These are phyloP conservation scores for Lasiosphaeris hirsuta DNA, from an alignment of 495 filamentous ascomycete species.

Conservation along the genomic window DNA sequence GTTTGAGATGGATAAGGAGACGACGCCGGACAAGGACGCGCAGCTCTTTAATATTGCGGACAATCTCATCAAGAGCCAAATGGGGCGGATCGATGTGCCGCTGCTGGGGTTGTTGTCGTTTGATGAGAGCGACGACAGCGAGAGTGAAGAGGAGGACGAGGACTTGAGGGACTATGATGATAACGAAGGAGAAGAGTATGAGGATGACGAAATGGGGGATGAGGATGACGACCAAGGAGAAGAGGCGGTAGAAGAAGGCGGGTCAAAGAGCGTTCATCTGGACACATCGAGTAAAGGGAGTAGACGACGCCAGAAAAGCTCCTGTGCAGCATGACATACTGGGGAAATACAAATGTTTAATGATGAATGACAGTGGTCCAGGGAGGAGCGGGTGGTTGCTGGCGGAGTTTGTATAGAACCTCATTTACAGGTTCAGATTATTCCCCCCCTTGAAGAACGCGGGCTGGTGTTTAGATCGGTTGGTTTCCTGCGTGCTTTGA, in stretches of 20 bases:
- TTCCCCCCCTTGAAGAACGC: no score
- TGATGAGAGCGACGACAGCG: slow-evolving; percentile 34
- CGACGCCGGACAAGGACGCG: slow-evolving; percentile 26
- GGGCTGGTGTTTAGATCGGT: no score
- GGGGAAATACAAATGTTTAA: no score
- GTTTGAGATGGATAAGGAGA: slow-evolving; percentile 31
- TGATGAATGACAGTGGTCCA: neutral
- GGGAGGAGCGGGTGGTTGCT: no score
- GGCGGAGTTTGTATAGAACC: no score
- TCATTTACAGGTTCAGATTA: no score
- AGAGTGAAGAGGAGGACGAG: slow-evolving; percentile 26
- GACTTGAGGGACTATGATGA: slow-evolving; percentile 14
- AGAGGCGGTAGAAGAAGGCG: slow-evolving; percentile 11
- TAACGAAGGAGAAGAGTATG: slow-evolving; percentile 30
- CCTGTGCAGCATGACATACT: slow-evolving; percentile 16
- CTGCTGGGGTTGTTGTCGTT: slow-evolving; percentile 31
- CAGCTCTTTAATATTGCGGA: slow-evolving; percentile 31
- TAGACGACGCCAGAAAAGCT: slow-evolving; percentile 18
- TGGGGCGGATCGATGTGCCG: slow-evolving; percentile 32
- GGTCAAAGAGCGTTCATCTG: slow-evolving; percentile 19
- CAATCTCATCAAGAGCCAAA: slow-evolving; percentile 35
- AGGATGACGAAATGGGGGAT: slow-evolving; percentile 7
- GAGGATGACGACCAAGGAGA: slow-evolving; percentile 22
- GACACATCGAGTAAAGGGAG: slow-evolving; percentile 21
- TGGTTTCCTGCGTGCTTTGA: no score